Percentiles rank a stretch among this genome's conserved stretches.
These are phyloP conservation scores for Naganishia randhawae DNA, from an alignment of 768 basidiomycete species.

Conservation along the genomic window DNA sequence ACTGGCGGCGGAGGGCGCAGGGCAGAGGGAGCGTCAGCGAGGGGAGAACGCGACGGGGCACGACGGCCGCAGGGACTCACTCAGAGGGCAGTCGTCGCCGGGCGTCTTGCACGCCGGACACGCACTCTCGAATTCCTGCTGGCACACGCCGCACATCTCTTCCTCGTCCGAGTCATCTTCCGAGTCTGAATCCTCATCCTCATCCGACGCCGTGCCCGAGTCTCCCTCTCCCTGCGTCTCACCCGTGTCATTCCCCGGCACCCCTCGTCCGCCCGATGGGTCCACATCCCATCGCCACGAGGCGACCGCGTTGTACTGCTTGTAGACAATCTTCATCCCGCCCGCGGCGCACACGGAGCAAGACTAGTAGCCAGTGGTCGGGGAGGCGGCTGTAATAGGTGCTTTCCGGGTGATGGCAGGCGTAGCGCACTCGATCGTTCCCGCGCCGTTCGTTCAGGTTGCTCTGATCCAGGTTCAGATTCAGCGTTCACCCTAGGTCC, in stretches of 20 bases:
- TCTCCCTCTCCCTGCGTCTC: slow-evolving; percentile 21
- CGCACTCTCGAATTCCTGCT: slow-evolving; percentile 86
- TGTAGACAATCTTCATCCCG: slow-evolving; percentile 46
- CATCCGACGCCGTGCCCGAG: slow-evolving; percentile 59
- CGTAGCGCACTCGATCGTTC: too few species aligned
- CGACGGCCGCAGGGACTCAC: too few species aligned
- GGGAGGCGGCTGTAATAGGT: too few species aligned
- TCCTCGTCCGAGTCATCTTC: slow-evolving; percentile 56
- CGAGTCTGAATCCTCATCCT: slow-evolving; percentile 39
- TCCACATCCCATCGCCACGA: slow-evolving; percentile 48
- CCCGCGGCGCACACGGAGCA: too few species aligned
- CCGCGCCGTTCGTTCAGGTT: too few species aligned
- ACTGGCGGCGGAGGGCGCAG: slow-evolving; percentile 56
- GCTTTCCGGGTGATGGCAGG: too few species aligned
- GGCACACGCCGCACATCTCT: slow-evolving; percentile 80
- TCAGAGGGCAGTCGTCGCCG: slow-evolving; percentile 89
- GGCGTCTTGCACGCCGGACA: slow-evolving; percentile 96
- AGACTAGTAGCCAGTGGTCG: too few species aligned
- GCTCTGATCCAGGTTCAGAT: too few species aligned
- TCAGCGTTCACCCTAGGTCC: not conserved
- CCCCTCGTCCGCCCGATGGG: not conserved
- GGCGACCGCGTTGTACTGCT: slow-evolving; percentile 44
- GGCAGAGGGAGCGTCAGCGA: not conserved
- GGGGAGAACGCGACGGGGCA: not conserved
- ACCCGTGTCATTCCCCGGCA: slow-evolving; percentile 35